These are phyloP conservation scores for Beauveria pseudobassiana DNA, from an alignment of 2,329 filamentous ascomycete genomes.

Conservation along the genomic window DNA sequence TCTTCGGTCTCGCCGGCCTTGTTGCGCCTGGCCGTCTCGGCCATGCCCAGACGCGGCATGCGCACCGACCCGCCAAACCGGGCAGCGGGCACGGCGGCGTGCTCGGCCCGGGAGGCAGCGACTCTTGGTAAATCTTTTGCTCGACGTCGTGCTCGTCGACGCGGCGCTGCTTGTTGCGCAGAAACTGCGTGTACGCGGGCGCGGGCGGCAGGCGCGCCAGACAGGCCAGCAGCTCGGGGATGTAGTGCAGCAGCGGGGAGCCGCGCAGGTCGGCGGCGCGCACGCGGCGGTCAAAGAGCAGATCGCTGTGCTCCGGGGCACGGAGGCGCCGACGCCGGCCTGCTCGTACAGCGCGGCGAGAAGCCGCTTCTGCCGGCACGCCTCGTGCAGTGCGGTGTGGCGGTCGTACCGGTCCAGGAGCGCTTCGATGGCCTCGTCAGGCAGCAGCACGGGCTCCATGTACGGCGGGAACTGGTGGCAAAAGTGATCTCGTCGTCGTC, in stretches of 20 bases:
- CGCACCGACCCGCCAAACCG: too few species aligned
- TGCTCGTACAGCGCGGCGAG: not conserved
- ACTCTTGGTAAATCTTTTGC: too few species aligned
- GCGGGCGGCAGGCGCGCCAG: not conserved
- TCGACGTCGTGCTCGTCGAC: not conserved
- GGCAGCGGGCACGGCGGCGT: too few species aligned
- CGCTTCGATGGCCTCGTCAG: not conserved
- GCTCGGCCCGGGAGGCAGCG: too few species aligned
- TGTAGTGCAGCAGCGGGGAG: slow-evolving; percentile 1
- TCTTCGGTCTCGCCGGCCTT: too few species aligned
- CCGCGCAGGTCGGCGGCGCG: not conserved
- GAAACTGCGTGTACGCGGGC: not conserved
- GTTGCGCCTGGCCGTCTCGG: too few species aligned
- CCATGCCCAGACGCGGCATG: too few species aligned
- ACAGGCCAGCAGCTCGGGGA: not conserved
- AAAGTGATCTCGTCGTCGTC: not conserved
- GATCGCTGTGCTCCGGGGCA: not conserved
- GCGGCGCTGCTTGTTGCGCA: not conserved
- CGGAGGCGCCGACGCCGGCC: not conserved
- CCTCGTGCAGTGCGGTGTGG: not conserved
- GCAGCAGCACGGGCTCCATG: slow-evolving; percentile 1
- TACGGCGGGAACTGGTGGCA: not conserved
- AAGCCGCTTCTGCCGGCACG: not conserved
- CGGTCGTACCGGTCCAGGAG: not conserved
- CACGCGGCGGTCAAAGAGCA: not conserved